Evolutionary conservation across 73 alveolate species (phyloP).

Genomic region (Stentor roeselii): DNA sequence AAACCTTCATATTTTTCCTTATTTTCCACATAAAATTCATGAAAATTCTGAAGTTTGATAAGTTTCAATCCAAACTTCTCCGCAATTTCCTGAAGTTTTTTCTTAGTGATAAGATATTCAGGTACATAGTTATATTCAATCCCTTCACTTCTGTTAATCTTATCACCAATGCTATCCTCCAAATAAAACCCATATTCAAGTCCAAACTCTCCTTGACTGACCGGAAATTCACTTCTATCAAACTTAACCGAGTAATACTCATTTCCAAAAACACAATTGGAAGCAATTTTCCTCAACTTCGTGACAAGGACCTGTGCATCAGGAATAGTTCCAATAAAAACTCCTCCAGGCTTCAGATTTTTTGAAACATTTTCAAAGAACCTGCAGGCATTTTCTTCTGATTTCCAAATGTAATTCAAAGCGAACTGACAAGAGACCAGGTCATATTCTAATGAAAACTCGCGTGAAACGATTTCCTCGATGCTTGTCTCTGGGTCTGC

Average conservation of each 20-base stretch:
- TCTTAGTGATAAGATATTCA: slow-evolving; percentile 75
- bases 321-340: slow-evolving; percentile 82
- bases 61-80: slow-evolving; percentile 66
- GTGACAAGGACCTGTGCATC: slow-evolving; percentile 77
- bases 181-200: slow-evolving; percentile 85
- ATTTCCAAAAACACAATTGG: slow-evolving; percentile 68
- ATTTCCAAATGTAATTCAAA: slow-evolving; percentile 81
- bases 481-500: slow-evolving; percentile 34
- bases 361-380: slow-evolving; percentile 71
- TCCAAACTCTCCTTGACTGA: slow-evolving; percentile 72
- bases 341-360: slow-evolving; percentile 81
- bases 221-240: slow-evolving; percentile 45
- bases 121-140: slow-evolving; percentile 69
- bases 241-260: slow-evolving; percentile 61
- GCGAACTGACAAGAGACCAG: slow-evolving; percentile 86
- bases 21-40: slow-evolving; percentile 67
- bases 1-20: slow-evolving; percentile 22
- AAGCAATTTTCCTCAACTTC: slow-evolving; percentile 54
- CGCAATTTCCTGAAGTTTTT: slow-evolving; percentile 67
- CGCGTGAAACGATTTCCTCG: slow-evolving; percentile 42
- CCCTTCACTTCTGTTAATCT: slow-evolving; percentile 37
- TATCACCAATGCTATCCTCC: slow-evolving; percentile 76
- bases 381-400: slow-evolving; percentile 73
- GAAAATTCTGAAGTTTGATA: slow-evolving; percentile 69
- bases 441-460: slow-evolving; percentile 65